Percentiles rank a stretch among this genome's conserved stretches.
Evolutionary conservation across 2,329 filamentous ascomycete species (phyloP).

Genomic region (Chaetomium strumarium): DNA sequence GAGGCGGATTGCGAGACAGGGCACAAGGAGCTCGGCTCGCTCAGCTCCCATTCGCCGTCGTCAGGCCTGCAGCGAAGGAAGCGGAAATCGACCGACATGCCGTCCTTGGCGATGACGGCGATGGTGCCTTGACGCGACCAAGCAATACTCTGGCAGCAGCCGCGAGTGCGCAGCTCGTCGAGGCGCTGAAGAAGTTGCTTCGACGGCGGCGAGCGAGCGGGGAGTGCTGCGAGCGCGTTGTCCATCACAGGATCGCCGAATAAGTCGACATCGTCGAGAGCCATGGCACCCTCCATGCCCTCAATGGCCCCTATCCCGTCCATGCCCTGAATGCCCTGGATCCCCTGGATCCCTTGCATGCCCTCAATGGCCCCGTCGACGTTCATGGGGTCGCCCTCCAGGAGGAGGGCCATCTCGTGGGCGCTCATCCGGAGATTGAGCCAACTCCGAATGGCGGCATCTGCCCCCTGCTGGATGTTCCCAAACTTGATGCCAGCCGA

Average conservation of each 20-base stretch:
- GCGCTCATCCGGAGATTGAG: conserved; percentile 25
- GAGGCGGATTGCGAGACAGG: conserved; percentile 56
- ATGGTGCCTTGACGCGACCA: conserved; percentile 89
- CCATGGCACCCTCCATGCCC: conserved; percentile 46
- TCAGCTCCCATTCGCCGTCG: conserved; percentile 69
- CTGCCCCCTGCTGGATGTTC: background rate
- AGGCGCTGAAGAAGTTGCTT: conserved; percentile 67
- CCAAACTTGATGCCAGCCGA: no score
- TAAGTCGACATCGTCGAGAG: conserved; percentile 61
- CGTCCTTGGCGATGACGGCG: conserved; percentile 70
- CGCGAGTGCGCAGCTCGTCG: conserved; percentile 68
- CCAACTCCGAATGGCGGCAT: no score
- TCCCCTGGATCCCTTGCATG: conserved; percentile 7
- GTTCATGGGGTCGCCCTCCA: conserved; percentile 38
- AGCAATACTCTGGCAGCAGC: conserved; percentile 74
- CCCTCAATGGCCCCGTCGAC: conserved; percentile 25
- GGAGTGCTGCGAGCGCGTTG: conserved; percentile 41
- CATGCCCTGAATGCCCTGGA: conserved; percentile 1
- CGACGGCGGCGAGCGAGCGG: conserved; percentile 43
- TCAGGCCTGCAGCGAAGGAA: conserved; percentile 64
- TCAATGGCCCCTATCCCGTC: conserved; percentile 14
- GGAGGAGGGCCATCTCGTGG: conserved; percentile 44
- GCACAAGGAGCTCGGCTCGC: conserved; percentile 60
- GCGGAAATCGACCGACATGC: conserved; percentile 63
- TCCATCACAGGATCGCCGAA: conserved; percentile 33